Base-by-base conservation (phyloP, 495 filamentous ascomycete genomes). In the Penicillium goetzii region DNA sequence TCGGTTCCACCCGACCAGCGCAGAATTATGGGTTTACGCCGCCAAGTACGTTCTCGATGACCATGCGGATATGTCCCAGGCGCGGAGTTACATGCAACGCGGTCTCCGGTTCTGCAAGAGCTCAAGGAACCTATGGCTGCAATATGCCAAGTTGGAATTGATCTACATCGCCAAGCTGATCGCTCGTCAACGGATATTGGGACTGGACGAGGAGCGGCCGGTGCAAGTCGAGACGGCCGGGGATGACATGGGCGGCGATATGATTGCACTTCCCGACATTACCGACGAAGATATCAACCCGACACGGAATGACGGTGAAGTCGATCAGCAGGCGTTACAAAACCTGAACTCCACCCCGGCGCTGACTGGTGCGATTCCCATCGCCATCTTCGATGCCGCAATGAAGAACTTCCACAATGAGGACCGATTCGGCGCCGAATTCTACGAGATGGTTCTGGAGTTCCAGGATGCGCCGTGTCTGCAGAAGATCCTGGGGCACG, bases 71-170 rank as follows among this genome's bases (percentile, higher is more conserved):
- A 95, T 98, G 84, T 87, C 86, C 58, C 87, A 87, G 26, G 93
- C 92, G 12, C 77, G 95, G 33, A 91, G 89, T 60, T 97, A 94
- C 70, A 89, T 98, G 86, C 89, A 92, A 72, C 81, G 94, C 19
- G 95, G 95, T 14, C 81, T 96, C 56, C 83, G 95, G 51, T 97
- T 97, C 71, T 97, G 92, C 74, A 90, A 88, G 59, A 84, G 78
- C 25, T 87, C 88, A 30, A 83, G 80, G 62, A 74, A 79, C 14
- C 68, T 98, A 38, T 98, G 94, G 95, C 67, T 96, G 38, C 90
- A 96, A 76, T 99, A 97, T 77, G 88, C 88, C 0, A 90, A 90
- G 74, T 82, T 96, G 76, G 95, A 99, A 79, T 89, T 97, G 86
- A 89, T 93, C 62, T 97, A 94, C 79, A 79, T 97, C 47, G 86